Conservation (phyloP, 257 asterid genomes). For the Solanum lycopersicoides region DNA sequence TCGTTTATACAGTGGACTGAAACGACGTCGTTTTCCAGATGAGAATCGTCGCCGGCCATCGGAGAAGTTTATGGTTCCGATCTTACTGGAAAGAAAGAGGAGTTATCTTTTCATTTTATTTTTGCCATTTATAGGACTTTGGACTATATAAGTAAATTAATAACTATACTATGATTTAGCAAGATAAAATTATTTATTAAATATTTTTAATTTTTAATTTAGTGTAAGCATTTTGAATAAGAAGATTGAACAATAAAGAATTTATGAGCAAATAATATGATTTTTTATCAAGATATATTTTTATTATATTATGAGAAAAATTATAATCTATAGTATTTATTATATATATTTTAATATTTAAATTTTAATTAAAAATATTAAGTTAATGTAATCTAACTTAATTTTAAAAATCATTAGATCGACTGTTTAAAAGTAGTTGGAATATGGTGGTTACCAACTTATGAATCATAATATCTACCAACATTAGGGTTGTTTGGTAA, state of each 20-base stretch:
- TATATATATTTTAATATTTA: too few species aligned
- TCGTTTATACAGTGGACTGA: slow-evolving; percentile 32
- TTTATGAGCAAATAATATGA: background rate
- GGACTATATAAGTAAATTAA: background rate
- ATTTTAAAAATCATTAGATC: too few species aligned
- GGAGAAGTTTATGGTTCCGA: background rate
- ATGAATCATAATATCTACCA: background rate
- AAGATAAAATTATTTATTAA: too few species aligned
- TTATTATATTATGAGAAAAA: background rate
- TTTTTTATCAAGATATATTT: background rate
- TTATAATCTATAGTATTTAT: too few species aligned
- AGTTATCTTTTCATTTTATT: background rate
- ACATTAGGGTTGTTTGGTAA: background rate
- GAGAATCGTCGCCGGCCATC: background rate
- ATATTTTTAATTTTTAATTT: background rate
- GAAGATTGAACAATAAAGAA: background rate
- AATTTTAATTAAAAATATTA: background rate
- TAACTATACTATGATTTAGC: background rate
- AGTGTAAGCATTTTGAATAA: rapidly evolving
- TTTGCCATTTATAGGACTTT: background rate
- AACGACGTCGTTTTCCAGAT: background rate
- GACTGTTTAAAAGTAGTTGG: background rate
- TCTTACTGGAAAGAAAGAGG: background rate
- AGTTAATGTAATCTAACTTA: background rate
- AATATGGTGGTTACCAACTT: background rate